These are phyloP conservation scores for Pisolithus sp. DNA, from an alignment of 768 basidiomycete genomes.

Conservation along the genomic window DNA sequence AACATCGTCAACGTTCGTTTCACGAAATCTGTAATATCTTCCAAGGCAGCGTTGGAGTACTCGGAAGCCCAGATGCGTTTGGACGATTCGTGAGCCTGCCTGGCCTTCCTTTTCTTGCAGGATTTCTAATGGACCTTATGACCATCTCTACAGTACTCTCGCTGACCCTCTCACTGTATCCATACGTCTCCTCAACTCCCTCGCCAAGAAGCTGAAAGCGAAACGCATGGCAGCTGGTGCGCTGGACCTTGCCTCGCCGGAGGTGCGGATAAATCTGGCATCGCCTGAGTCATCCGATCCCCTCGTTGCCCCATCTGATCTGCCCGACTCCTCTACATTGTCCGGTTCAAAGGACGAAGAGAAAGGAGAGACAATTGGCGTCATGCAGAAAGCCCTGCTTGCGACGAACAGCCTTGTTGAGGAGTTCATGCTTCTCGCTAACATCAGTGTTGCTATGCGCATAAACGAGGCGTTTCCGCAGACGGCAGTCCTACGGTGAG, in stretches of 20 bases:
- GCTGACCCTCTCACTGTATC: constrained; percentile 79
- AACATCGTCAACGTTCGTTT: constrained; percentile 88
- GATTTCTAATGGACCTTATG: background rate
- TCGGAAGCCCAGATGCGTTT: constrained; percentile 92
- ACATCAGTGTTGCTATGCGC: constrained; percentile 85
- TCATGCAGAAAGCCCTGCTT: constrained; percentile 86
- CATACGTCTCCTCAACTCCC: constrained; percentile 80
- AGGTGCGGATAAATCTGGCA: constrained; percentile 95
- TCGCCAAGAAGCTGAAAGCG: constrained; percentile 81
- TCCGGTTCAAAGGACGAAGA: background rate
- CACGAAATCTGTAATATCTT: constrained; percentile 94
- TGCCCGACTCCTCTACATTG: background rate
- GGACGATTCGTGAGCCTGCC: constrained; percentile 70
- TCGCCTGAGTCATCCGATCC: constrained; percentile 92
- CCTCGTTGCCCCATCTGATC: background rate
- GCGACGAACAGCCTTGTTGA: constrained; percentile 98
- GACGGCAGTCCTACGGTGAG: constrained; percentile 84
- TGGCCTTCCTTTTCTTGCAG: background rate
- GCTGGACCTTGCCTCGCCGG: constrained; percentile 94
- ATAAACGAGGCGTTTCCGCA: constrained; percentile 95
- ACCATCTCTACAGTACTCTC: constrained; percentile 42
- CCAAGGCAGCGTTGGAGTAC: constrained; percentile 95
- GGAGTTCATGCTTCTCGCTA: constrained; percentile 98
- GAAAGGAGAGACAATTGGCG: constrained; percentile 52
- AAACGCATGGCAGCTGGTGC: constrained; percentile 94